phyloP scores from a whole-genome alignment of 352 stramenopile genomes.

The Globisporangium uncinulatum region DNA sequence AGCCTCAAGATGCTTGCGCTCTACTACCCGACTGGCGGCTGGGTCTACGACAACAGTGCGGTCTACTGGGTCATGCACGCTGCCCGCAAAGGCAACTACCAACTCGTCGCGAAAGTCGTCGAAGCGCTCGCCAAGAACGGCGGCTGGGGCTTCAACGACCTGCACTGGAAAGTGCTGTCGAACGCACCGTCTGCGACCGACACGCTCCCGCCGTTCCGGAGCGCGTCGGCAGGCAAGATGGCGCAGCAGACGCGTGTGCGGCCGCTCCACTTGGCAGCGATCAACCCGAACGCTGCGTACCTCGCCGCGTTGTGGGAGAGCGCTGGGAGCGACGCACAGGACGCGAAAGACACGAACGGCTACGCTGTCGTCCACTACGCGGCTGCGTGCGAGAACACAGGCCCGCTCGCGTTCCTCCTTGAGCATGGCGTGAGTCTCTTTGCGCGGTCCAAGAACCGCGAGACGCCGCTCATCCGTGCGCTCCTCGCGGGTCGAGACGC shows the following conservation, averaged over 20 bases:
- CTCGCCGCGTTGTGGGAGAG: conserved; percentile 53
- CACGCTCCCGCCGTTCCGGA: conserved; percentile 41
- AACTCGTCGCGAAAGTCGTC: conserved; percentile 30
- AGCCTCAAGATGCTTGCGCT: conserved; percentile 65
- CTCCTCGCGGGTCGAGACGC: conserved; percentile 36
- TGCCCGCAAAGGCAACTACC: conserved; percentile 31
- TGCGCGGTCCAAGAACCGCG: conserved; percentile 44
- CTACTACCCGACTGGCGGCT: conserved; percentile 57
- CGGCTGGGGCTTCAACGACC: conserved; percentile 57
- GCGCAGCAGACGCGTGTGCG: conserved; percentile 52
- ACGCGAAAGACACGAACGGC: conserved; percentile 47
- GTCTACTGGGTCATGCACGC: conserved; percentile 19
- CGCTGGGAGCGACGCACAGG: conserved; percentile 39
- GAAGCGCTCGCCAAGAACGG: conserved; percentile 35
- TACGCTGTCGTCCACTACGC: conserved; percentile 73
- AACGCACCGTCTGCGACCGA: conserved; percentile 17
- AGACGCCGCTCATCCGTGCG: conserved; percentile 64
- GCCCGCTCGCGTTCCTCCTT: conserved; percentile 52
- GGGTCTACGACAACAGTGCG: conserved; percentile 20
- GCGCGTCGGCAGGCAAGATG: conserved; percentile 66
- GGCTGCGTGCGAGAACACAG: conserved; percentile 42
- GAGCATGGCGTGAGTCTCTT: conserved; percentile 52
- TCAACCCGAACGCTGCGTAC: conserved; percentile 71
- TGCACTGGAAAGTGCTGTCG: conserved; percentile 55
- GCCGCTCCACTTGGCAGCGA: conserved; percentile 62